phyloP scores from a whole-genome alignment of 2,329 filamentous ascomycete genomes.

The Pseudogymnoascus sp. region DNA sequence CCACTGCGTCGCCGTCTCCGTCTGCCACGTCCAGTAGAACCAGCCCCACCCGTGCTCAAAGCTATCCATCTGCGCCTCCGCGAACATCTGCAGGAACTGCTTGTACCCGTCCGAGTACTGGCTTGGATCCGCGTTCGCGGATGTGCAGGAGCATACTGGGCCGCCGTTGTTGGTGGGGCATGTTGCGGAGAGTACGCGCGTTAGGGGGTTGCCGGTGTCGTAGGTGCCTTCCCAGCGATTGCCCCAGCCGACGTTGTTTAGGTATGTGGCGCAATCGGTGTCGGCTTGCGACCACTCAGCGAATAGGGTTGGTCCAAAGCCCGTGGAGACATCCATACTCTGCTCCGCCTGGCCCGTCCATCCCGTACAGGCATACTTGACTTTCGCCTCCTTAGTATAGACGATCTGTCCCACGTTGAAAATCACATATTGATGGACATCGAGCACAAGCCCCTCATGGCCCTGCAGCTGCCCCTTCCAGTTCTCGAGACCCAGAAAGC shows the following conservation, averaged over 20 bases:
- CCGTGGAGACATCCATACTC: slow-evolving; percentile 66
- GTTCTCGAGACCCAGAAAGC: slow-evolving; percentile 83
- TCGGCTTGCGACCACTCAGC: slow-evolving; percentile 98
- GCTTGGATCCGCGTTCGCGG: slow-evolving; percentile 67
- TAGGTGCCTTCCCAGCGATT: slow-evolving; percentile 89
- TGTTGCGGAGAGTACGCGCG: slow-evolving; percentile 59
- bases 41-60: slow-evolving; percentile 94
- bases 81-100: slow-evolving; percentile 79
- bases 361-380: slow-evolving; percentile 77
- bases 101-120: slow-evolving; percentile 71
- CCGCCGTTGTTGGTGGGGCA: slow-evolving; percentile 59
- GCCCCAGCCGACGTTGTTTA: slow-evolving; percentile 86
- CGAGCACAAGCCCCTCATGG: slow-evolving; percentile 71
- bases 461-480: slow-evolving; percentile 80
- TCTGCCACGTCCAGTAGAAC: slow-evolving; percentile 99
- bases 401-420: slow-evolving; percentile 88
- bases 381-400: slow-evolving; percentile 73
- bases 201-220: slow-evolving; percentile 42
- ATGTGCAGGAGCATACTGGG: slow-evolving; percentile 61
- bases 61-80: slow-evolving; percentile 89
- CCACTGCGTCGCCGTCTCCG: slow-evolving; percentile 81
- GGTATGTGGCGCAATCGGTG: slow-evolving; percentile 79
- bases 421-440: slow-evolving; percentile 97
- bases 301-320: slow-evolving; percentile 89
- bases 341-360: slow-evolving; percentile 75